Evolutionary conservation across 345 rosid genomes (phyloP).

Genomic region (Adansonia digitata): DNA sequence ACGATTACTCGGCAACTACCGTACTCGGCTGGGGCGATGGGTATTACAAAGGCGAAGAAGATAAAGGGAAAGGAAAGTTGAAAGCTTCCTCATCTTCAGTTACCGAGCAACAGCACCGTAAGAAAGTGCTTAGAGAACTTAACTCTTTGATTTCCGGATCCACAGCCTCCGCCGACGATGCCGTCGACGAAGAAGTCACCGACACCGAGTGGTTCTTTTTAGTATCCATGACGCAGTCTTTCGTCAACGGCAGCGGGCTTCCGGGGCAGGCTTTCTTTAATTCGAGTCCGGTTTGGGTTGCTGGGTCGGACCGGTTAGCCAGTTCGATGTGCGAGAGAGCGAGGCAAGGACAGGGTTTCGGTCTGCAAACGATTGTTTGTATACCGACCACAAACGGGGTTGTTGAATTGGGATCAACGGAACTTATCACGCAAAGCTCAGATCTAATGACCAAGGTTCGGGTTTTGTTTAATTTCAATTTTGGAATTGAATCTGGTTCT

Average conservation of each 20-base stretch:
- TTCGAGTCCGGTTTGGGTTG: slow-evolving; percentile 57
- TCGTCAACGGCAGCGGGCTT: slow-evolving; percentile 53
- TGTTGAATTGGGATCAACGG: slow-evolving; percentile 83
- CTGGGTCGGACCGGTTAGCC: slow-evolving; percentile 59
- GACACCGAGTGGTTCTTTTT: slow-evolving; percentile 98
- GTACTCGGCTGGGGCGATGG: slow-evolving; percentile 92
- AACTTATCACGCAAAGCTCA: slow-evolving; percentile 56
- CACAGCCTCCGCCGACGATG: slow-evolving; percentile 38
- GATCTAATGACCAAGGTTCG: slow-evolving; percentile 76
- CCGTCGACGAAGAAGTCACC: slow-evolving; percentile 83
- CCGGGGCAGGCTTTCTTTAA: slow-evolving; percentile 69
- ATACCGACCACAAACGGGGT: slow-evolving; percentile 74
- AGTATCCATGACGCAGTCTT: slow-evolving; percentile 89
- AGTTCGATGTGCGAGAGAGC: slow-evolving; percentile 68
- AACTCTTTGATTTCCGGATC: slow-evolving; percentile 78
- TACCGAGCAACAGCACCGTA: slow-evolving; percentile 77
- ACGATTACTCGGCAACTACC: slow-evolving; percentile 54
- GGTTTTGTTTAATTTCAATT: slow-evolving; percentile 55
- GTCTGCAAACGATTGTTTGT: slow-evolving; percentile 76
- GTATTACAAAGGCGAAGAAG: slow-evolving; percentile 83
- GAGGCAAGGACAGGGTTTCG: slow-evolving; percentile 64
- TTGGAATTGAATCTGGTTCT: slow-evolving; percentile 45
- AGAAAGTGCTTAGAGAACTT: slow-evolving; percentile 72
- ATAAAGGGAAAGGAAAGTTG: slow-evolving; percentile 41
- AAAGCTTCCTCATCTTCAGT: slow-evolving; percentile 30